Base-by-base conservation (phyloP, 2,329 filamentous ascomycete species). In the Fusarium vanettenii region DNA sequence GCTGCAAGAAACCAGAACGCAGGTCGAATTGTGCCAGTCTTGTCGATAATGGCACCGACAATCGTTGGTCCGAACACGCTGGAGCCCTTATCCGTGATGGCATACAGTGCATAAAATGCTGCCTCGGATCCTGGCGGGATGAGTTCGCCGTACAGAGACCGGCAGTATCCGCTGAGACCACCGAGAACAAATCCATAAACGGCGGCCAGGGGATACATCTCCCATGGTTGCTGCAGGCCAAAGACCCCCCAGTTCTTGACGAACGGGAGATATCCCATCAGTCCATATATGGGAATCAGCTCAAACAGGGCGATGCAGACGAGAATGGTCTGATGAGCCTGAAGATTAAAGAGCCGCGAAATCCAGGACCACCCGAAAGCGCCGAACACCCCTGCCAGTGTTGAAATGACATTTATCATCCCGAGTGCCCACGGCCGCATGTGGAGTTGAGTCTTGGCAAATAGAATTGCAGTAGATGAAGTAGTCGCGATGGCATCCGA, bases 81-180 rank as follows among this genome's bases (percentile, higher is more conserved):
- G 25, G 94, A 97, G 1, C 96, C 95, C 83, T 99, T 99, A 82
- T 99, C 97, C 2, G 97, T 98, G 73, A 98, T 98, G 39, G 97
- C 97, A 81, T 98, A 99, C 2, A 99, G 87, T 0, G 96, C 95
- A 81, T 97, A 99, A 81, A 99, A 99, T 0, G 96, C 95, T 0
- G 97, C 95, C 84, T 99, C 97, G 33, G 93, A 97, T 5, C 97
- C 97, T 0, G 95, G 94, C 2, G 97, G 97, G 65, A 99, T 97
- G 66, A 99, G 88, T 82, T 98, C 95, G 43, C 95, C 95, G 80
- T 94, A 99, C 6, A 99, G 88, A 70, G 94, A 95, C 48, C 97
- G 92, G 81, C 97, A 98, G 83, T 98, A 98, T 27, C 93, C 93
- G 67, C 94, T 95, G 45, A 99, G 85, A 0, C 97, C 97, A n/a